Conservation (phyloP, 2,329 filamentous ascomycete genomes). For the Sporothrix inflata region DNA sequence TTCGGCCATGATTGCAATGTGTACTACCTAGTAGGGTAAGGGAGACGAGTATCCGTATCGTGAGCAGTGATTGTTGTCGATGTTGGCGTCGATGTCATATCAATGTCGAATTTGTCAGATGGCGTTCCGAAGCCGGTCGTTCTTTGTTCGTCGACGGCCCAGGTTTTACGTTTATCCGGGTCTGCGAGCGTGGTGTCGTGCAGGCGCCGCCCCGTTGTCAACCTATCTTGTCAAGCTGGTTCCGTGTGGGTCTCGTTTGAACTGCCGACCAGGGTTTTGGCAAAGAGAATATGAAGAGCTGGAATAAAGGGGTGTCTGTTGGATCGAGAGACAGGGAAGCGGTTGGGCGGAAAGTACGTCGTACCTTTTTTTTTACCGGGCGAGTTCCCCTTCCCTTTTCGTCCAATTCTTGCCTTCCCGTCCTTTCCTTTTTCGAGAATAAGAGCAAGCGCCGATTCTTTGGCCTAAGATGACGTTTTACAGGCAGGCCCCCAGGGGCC, state of each 20-base stretch:
- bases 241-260: not conserved
- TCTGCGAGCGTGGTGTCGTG: not conserved
- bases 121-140: constrained; percentile 15
- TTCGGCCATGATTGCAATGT: constrained; percentile 43
- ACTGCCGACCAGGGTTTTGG: constrained; percentile 10
- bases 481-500: not conserved
- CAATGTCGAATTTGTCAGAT: constrained; percentile 17
- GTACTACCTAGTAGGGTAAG: not conserved
- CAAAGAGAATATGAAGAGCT: not conserved
- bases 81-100: constrained; percentile 16
- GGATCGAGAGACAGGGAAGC: not conserved
- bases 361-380: not conserved
- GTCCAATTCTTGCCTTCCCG: not conserved
- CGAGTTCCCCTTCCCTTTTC: not conserved
- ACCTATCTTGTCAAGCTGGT: not conserved
- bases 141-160: not conserved
- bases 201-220: not conserved
- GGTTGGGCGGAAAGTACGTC: not conserved
- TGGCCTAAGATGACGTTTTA: not conserved
- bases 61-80: not conserved
- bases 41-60: not conserved
- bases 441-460: not conserved
- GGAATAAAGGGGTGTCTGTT: not conserved
- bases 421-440: not conserved
- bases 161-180: constrained; percentile 25